Percentiles rank a stretch among this genome's conserved stretches.
Conservation (phyloP, 2,329 filamentous ascomycete genomes). For the Colletotrichum endophyticum region DNA sequence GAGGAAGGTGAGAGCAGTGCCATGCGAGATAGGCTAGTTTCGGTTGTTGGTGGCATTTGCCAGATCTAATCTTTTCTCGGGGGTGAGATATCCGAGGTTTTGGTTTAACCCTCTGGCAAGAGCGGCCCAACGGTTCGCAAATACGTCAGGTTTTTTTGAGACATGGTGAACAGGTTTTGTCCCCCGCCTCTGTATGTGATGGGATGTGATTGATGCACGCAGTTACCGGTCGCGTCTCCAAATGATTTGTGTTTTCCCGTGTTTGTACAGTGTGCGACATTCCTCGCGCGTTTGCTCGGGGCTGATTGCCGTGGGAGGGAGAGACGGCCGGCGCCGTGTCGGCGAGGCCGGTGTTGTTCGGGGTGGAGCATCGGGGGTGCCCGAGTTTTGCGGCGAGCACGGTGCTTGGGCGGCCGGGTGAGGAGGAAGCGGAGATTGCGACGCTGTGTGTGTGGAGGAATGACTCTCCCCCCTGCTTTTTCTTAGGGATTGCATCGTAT, state of each 20-base stretch:
- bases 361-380: neutral
- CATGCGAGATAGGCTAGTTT: slow-evolving; percentile 11
- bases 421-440: neutral
- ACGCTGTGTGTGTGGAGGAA: neutral
- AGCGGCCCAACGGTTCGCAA: neutral
- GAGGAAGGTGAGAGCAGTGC: neutral
- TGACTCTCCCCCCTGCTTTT: slow-evolving; percentile 10
- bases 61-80: neutral
- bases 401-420: neutral
- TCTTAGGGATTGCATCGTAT: neutral
- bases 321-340: neutral
- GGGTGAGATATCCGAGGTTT: neutral
- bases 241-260: neutral
- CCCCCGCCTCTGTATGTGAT: neutral
- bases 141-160: neutral
- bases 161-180: neutral
- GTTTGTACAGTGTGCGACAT: neutral
- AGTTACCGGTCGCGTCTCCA: neutral
- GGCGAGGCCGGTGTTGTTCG: neutral
- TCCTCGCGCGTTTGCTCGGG: neutral
- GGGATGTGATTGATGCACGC: neutral
- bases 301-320: neutral
- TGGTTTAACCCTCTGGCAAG: neutral
- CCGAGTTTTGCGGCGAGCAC: neutral
- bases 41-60: slow-evolving; percentile 2